A percentile compares a stretch with the other conserved stretches of the same genome.
Conservation (phyloP, 2,329 filamentous ascomycete genomes). For the Epichloe coenophiala region DNA sequence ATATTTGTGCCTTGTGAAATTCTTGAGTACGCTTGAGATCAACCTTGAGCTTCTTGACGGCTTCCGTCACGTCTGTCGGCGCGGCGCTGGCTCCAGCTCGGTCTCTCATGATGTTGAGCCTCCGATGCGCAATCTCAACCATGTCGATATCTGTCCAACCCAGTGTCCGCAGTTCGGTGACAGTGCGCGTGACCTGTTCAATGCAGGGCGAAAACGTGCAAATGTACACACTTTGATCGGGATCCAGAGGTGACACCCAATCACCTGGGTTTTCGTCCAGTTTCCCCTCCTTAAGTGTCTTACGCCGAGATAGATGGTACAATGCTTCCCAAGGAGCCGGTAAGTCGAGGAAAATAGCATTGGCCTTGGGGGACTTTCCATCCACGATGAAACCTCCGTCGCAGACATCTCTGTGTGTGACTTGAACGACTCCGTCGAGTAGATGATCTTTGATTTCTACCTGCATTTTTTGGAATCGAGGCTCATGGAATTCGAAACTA, state of each 20-base stretch:
- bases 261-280: slow-evolving; percentile 11
- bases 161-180: slow-evolving; percentile 63
- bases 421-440: slow-evolving; percentile 49
- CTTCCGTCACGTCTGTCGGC: slow-evolving; percentile 66
- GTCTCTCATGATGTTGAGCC: slow-evolving; percentile 71
- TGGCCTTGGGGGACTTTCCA: slow-evolving; percentile 49
- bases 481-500: slow-evolving; percentile 71
- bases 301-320: slow-evolving; percentile 53
- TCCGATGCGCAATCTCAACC: slow-evolving; percentile 73
- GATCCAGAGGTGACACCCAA: slow-evolving; percentile 54
- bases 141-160: slow-evolving; percentile 90
- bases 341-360: slow-evolving; percentile 65
- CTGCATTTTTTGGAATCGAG: slow-evolving; percentile 57
- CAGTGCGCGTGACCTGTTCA: slow-evolving; percentile 82
- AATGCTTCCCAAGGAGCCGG: slow-evolving; percentile 72
- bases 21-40: slow-evolving; percentile 57
- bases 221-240: slow-evolving; percentile 58
- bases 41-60: slow-evolving; percentile 56
- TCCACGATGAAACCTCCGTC: slow-evolving; percentile 55
- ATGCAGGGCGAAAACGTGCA: slow-evolving; percentile 97
- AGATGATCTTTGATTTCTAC: slow-evolving; percentile 57
- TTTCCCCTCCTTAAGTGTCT: slow-evolving; percentile 12
- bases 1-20: slow-evolving; percentile 37
- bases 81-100: slow-evolving; percentile 61
- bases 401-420: slow-evolving; percentile 72